Conservation (phyloP, 345 rosid genomes). For the Eucalyptus regnans region DNA sequence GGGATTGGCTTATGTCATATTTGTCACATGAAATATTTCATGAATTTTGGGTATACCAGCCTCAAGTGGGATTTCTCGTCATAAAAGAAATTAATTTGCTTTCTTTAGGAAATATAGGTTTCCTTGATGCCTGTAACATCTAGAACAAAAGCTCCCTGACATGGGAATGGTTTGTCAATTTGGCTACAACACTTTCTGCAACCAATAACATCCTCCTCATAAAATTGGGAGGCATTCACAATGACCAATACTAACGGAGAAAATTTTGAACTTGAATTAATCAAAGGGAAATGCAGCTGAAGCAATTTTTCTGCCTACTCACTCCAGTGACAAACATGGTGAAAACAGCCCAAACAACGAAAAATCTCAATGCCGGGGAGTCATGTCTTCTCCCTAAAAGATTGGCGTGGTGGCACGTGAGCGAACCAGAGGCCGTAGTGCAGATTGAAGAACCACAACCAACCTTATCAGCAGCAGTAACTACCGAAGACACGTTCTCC, state of each 20-base stretch:
- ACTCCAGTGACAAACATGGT: background rate
- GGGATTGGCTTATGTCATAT: background rate
- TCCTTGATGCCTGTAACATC: background rate
- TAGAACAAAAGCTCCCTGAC: background rate
- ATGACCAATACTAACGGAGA: background rate
- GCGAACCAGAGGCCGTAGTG: background rate
- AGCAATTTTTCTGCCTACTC: background rate
- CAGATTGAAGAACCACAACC: background rate
- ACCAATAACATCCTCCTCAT: background rate
- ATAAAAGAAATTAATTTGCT: background rate
- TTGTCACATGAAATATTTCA: background rate
- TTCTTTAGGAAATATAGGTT: background rate
- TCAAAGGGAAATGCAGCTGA: background rate
- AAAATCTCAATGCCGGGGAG: background rate
- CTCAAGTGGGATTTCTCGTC: background rate
- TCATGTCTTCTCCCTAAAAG: background rate
- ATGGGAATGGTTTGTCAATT: background rate
- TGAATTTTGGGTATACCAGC: background rate
- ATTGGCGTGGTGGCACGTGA: background rate
- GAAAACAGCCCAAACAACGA: background rate
- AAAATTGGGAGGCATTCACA: background rate
- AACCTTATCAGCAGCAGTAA: constrained; percentile 61
- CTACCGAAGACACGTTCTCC: constrained; percentile 43
- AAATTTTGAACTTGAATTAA: background rate
- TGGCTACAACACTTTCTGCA: background rate